Base-by-base conservation (phyloP, 2,329 filamentous ascomycete species). In the Zelopaecilomyces penicillatus region DNA sequence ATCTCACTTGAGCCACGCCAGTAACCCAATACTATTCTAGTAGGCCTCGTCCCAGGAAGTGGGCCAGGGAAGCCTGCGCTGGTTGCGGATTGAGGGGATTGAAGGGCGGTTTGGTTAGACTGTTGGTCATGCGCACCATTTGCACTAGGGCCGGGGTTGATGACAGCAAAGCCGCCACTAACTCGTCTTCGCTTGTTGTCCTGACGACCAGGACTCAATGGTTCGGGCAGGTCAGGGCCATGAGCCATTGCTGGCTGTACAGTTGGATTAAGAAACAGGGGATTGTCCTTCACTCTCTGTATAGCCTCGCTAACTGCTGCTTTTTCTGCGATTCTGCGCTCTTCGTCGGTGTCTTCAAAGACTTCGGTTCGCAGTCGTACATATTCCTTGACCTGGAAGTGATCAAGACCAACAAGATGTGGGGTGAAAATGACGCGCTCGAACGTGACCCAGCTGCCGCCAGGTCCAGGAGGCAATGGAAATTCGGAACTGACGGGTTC, bases 401-500 rank as follows among this genome's bases (percentile, higher is more conserved):
- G 71, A 42, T 76, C 72, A 4, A 80, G 62, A 3, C 70, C 70
- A 10, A 75, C 64, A 0, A 83, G 70, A 46, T 80, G 76, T 6
- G 71, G 58, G 3, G 75, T 72, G 53, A 82, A 82, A 26, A 79
- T 70, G 30, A 82, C 69, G 19, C 75, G 68, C 46, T 80, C 74
- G 52, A 82, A 82, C 0, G 77, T 81, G 27, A 82, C 76, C 78
- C 78, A 82, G 56, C 76, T 80, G 43, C 76, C 78, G 26, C 78
- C 78, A 2, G 77, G 75, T 1, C 77, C 78, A 3, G 75, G 71
- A 1, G 77, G 78, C 4, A 78, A 54, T 30, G 75, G 64, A 55
- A 69, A 69, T 29, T 68, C 63, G 35, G 65, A 57, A 5, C 69
- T 64, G 29, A 81, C 64, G 3, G 64, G 54, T 8, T 74, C 67